These are phyloP conservation scores for Neoboletus subvelutipes DNA, from an alignment of 768 basidiomycete genomes.

Conservation along the genomic window DNA sequence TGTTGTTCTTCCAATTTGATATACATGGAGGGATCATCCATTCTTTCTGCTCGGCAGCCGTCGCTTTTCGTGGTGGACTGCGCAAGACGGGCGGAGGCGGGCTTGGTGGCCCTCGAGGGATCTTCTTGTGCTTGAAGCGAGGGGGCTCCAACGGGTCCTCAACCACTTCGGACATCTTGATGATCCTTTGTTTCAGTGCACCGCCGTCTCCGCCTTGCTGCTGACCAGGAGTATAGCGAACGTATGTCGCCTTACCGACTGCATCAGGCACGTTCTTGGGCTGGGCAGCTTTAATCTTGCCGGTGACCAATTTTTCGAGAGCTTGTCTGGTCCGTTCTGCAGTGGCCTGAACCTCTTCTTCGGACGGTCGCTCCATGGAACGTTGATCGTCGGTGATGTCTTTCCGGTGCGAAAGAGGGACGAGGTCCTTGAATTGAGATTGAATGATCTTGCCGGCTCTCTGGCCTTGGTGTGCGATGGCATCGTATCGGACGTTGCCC, in stretches of 20 bases:
- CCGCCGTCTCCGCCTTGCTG: conserved; percentile 63
- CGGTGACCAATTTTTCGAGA: conserved; percentile 89
- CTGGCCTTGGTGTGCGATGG: conserved; percentile 94
- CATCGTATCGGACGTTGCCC: conserved; percentile 96
- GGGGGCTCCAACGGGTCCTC: conserved; percentile 98
- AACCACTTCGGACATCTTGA: conserved; percentile 98
- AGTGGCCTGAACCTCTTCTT: conserved; percentile 88
- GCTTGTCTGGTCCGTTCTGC: conserved; percentile 89
- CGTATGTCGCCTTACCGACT: conserved; percentile 82
- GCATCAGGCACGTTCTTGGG: conserved; percentile 91
- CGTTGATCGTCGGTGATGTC: conserved; percentile 77
- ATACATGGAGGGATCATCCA: conserved; percentile 99
- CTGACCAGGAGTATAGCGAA: conserved; percentile 96
- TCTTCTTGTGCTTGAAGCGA: conserved; percentile 98
- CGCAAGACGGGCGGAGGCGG: conserved; percentile 95
- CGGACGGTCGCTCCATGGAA: conserved; percentile 88
- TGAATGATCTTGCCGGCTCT: conserved; percentile 83
- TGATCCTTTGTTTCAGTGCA: conserved; percentile 85
- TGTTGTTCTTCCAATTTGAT: conserved; percentile 99
- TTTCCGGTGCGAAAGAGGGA: conserved; percentile 85
- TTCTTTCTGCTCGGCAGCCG: conserved; percentile 97
- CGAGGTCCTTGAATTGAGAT: conserved; percentile 96
- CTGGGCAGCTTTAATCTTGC: conserved; percentile 98
- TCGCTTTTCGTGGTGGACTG: conserved; percentile 94
- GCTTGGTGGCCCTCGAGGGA: conserved; percentile 93